Conservation (phyloP, 2,329 filamentous ascomycete species). For the Neonectria sp. region DNA sequence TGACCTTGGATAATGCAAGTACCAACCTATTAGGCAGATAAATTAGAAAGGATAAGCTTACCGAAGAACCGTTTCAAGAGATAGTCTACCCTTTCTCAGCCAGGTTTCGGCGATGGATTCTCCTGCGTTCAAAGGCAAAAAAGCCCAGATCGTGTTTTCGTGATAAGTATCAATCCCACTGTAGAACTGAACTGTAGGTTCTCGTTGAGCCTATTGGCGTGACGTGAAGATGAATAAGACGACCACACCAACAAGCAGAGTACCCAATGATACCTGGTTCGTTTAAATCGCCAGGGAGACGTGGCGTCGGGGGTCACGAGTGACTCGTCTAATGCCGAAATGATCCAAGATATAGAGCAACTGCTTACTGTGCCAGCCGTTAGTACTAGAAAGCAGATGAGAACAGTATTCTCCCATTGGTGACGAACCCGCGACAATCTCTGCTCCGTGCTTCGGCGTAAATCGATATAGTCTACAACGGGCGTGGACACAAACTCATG, state of each 20-base stretch:
- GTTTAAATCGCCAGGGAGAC: slow-evolving; percentile 14
- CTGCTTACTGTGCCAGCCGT: not conserved
- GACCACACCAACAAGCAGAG: slow-evolving; percentile 30
- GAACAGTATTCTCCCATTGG: not conserved
- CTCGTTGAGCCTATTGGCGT: slow-evolving; percentile 21
- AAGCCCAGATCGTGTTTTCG: slow-evolving; percentile 15
- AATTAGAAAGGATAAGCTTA: slow-evolving; percentile 4
- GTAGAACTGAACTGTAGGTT: slow-evolving; percentile 30
- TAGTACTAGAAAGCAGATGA: not conserved
- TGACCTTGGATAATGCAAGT: not conserved
- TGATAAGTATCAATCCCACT: slow-evolving; percentile 9
- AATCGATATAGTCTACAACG: slow-evolving; percentile 38
- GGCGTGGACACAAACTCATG: slow-evolving; percentile 31
- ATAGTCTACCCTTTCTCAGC: slow-evolving; percentile 7
- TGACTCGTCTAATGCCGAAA: slow-evolving; percentile 31
- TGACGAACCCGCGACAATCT: slow-evolving; percentile 26
- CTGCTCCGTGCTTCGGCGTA: slow-evolving; percentile 22
- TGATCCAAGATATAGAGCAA: slow-evolving; percentile 28
- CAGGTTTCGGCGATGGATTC: slow-evolving; percentile 33
- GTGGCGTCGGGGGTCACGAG: not conserved
- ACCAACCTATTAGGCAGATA: not conserved
- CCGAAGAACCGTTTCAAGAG: slow-evolving; percentile 12
- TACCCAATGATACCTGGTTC: slow-evolving; percentile 25
- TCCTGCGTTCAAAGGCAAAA: slow-evolving; percentile 14
- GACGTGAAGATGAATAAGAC: slow-evolving; percentile 12